A percentile compares a stretch with the other conserved stretches of the same genome.
phyloP scores from a whole-genome alignment of 2,329 filamentous ascomycete species.

The Trichophyton verrucosum region DNA sequence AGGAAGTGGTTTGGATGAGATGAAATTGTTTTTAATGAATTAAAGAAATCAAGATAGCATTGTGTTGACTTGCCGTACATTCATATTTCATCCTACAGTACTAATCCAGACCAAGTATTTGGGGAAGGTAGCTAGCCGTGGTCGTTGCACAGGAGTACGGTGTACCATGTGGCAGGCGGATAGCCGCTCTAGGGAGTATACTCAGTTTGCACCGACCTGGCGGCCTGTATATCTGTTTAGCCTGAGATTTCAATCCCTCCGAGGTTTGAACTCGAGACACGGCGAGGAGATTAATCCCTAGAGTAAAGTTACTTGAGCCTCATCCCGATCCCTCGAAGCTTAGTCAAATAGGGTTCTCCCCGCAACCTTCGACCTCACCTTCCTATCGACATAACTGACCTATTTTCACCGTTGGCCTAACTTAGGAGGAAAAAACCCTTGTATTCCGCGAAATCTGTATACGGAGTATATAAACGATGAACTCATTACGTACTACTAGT shows the following conservation, averaged over 20 bases:
- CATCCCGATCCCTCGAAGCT: too few relatives aligned
- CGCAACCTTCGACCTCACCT: too few relatives aligned
- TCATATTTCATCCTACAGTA: not conserved
- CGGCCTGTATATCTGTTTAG: not conserved
- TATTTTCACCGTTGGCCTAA: too few relatives aligned
- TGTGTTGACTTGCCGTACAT: not conserved
- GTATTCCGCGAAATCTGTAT: too few relatives aligned
- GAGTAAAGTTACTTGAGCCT: too few relatives aligned
- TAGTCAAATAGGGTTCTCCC: too few relatives aligned
- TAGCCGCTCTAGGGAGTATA: not conserved
- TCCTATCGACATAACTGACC: too few relatives aligned
- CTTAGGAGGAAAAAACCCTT: too few relatives aligned
- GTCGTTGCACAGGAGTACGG: not conserved
- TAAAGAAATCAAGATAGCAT: slow-evolving; percentile 1
- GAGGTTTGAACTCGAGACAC: too few relatives aligned
- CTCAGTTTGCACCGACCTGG: not conserved
- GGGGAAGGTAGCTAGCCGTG: not conserved
- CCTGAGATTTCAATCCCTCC: too few relatives aligned
- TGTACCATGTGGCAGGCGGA: not conserved
- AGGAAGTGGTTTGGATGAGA: slow-evolving; percentile 1
- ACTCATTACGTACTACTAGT: not conserved
- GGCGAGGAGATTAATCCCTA: too few relatives aligned
- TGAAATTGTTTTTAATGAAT: slow-evolving; percentile 1
- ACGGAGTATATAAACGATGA: too few relatives aligned
- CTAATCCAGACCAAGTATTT: not conserved